Evolutionary conservation across 164 flowering plant species (phyloP), one percentile per base, ranked within the genome.

Genomic region (Magnolia changhungtana): DNA sequence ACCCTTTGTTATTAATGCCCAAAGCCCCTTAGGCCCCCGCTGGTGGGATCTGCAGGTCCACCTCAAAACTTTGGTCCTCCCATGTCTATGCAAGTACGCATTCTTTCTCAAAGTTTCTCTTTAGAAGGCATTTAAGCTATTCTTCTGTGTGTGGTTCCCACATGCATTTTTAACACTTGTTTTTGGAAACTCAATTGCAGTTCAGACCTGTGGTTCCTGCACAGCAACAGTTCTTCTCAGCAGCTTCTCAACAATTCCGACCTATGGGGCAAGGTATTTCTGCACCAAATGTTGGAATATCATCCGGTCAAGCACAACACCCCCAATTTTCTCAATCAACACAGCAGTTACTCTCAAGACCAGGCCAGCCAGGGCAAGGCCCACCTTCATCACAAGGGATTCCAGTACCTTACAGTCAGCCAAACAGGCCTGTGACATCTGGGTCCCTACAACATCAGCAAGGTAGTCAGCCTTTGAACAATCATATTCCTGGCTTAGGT

Each of bases 331-430:
- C 94, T 77, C 98, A 91, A 79, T 78, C 86, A 24, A 85, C 88
- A 87, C 98, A 90, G 81, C 98, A 87, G 80, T 82, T 89, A 50
- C 86, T 88, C 63, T 85, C 82, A 11, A 86, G 90, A 79, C 88
- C 93, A 74, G 78, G 75, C 66, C 95, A 87, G 77, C 86, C 90
- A n/a, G 90, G 85, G 71, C 86, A 78, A 78, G 85, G 81, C 55
- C 78, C 87, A 24, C 85, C 92, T 70, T 81, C 93, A 63, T 80
- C 94, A 58, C 92, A 89, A 81, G 73, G 88, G 77, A 65, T 90
- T 75, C 87, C 87, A 29, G 80, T 83, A 86, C 82, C 88, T 20
- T 89, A 87, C 74, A 77, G 66, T 72, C 96, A 89, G 79, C 81
- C 81, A 67, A 86, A 79, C 76, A 84, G 87, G 85, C 87, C 90